phyloP scores from a whole-genome alignment of 768 basidiomycete species.

The Agaricus subrufescens region DNA sequence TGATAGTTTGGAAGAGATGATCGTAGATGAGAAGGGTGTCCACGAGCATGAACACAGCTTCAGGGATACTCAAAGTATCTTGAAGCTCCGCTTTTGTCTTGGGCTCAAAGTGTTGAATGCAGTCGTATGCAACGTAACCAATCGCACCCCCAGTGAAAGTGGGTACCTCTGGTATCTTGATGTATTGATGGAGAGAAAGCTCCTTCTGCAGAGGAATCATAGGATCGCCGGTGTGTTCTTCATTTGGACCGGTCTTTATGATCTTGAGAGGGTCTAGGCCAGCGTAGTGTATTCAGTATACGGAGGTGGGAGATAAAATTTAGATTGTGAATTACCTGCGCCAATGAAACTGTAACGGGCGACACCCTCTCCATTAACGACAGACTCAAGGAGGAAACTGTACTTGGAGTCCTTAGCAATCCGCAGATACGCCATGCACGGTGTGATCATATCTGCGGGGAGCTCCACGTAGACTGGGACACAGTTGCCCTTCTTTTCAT shows the following conservation, averaged over 20 bases:
- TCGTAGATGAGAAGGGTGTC: conserved; percentile 96
- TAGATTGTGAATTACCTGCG: conserved; percentile 53
- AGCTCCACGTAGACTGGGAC: conserved; percentile 90
- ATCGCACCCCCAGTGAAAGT: conserved; percentile 98
- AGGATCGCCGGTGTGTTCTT: conserved; percentile 85
- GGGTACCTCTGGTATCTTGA: conserved; percentile 86
- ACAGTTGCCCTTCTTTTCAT: conserved; percentile 86
- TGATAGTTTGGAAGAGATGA: conserved; percentile 92
- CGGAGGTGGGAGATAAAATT: background rate
- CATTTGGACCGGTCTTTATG: conserved; percentile 80
- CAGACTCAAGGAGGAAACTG: conserved; percentile 93
- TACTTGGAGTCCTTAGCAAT: conserved; percentile 90
- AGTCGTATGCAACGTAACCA: conserved; percentile 96
- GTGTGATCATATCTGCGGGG: conserved; percentile 94
- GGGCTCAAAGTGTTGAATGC: conserved; percentile 95
- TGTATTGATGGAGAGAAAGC: conserved; percentile 80
- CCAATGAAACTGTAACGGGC: conserved; percentile 97
- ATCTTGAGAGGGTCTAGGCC: conserved; percentile 86
- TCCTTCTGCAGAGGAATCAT: conserved; percentile 80
- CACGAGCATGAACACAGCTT: conserved; percentile 94
- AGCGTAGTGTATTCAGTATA: background rate
- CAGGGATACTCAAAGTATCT: conserved; percentile 87
- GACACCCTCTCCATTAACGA: conserved; percentile 84
- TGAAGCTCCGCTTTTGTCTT: conserved; percentile 72
- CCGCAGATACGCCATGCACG: conserved; percentile 93